A percentile compares a stretch with the other conserved stretches of the same genome.
Evolutionary conservation across 805 yeast species (phyloP).

Genomic region (Metschnikowia similis): DNA sequence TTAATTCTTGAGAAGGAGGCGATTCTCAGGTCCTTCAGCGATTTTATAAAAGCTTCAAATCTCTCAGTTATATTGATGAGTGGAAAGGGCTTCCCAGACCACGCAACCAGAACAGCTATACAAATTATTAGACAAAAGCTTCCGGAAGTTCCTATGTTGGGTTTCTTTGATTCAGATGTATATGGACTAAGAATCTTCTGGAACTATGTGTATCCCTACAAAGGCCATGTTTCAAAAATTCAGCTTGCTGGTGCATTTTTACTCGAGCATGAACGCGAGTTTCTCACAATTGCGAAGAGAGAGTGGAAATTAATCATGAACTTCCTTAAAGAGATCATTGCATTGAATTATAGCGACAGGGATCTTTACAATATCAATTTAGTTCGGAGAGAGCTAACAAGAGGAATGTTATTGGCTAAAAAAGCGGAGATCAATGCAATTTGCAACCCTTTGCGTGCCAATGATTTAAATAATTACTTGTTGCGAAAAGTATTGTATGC

Average conservation of each 20-base stretch:
- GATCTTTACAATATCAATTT: not conserved
- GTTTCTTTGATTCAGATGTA: conserved; percentile 18
- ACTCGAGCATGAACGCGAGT: conserved; percentile 12
- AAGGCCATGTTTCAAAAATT: not conserved
- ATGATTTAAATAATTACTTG: conserved; percentile 9
- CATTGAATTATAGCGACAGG: not conserved
- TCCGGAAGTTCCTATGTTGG: conserved; percentile 6
- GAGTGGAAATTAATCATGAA: conserved; percentile 13
- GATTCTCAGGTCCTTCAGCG: conserved; percentile 31
- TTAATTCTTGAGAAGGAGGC: conserved; percentile 40
- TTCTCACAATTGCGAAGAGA: conserved; percentile 10
- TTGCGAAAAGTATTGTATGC: conserved; percentile 12
- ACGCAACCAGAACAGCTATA: conserved; percentile 11
- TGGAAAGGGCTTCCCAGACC: conserved; percentile 18
- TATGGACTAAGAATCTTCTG: conserved; percentile 16
- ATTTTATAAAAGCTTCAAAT: conserved; percentile 10
- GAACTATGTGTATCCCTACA: conserved; percentile 7
- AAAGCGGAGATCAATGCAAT: conserved; percentile 58
- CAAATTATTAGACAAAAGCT: conserved; percentile 1
- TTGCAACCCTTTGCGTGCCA: conserved; percentile 11
- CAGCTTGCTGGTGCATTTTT: conserved; percentile 14
- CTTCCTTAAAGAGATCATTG: conserved; percentile 6
- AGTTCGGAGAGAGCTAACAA: conserved; percentile 45
- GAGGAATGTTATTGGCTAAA: conserved; percentile 46
- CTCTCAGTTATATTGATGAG: conserved; percentile 7